A percentile compares a stretch with the other conserved stretches of the same genome.
These are phyloP conservation scores for Alternaria hordeiaustralica DNA, from an alignment of 2,329 filamentous ascomycete species.

Conservation along the genomic window DNA sequence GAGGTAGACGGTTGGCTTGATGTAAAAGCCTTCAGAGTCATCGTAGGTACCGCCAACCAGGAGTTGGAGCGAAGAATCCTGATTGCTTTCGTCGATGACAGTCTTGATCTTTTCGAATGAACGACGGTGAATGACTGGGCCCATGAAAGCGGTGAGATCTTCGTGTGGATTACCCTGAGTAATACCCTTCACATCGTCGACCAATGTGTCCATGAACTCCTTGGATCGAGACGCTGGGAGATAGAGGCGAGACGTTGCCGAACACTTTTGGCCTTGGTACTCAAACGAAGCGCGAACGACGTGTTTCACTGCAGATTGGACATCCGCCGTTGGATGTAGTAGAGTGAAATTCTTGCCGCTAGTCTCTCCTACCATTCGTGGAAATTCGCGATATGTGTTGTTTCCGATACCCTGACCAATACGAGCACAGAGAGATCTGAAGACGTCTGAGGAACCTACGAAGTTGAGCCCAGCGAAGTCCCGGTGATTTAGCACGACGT, in stretches of 20 bases:
- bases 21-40: conserved; percentile 76
- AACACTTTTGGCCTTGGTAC: conserved; percentile 90
- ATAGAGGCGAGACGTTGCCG: conserved; percentile 79
- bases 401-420: conserved; percentile 81
- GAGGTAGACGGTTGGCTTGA: conserved; percentile 80
- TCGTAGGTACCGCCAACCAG: conserved; percentile 78
- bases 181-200: conserved; percentile 70
- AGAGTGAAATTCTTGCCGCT: conserved; percentile 93
- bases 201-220: conserved; percentile 69
- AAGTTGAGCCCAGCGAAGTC: conserved; percentile 91
- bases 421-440: conserved; percentile 83
- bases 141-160: conserved; percentile 77
- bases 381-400: conserved; percentile 81
- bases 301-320: conserved; percentile 78
- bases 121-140: conserved; percentile 80
- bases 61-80: conserved; percentile 72
- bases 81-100: conserved; percentile 78
- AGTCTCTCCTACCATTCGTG: conserved; percentile 85
- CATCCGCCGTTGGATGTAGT: conserved; percentile 75
- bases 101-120: conserved; percentile 79
- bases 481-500: conserved; percentile 73
- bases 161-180: conserved; percentile 70
- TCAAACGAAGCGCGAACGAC: conserved; percentile 86
- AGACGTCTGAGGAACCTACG: conserved; percentile 88
- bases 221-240: conserved; percentile 75